Conservation (phyloP, 129 eudicot genomes). For the Pseudognaphalium luteoalbum region DNA sequence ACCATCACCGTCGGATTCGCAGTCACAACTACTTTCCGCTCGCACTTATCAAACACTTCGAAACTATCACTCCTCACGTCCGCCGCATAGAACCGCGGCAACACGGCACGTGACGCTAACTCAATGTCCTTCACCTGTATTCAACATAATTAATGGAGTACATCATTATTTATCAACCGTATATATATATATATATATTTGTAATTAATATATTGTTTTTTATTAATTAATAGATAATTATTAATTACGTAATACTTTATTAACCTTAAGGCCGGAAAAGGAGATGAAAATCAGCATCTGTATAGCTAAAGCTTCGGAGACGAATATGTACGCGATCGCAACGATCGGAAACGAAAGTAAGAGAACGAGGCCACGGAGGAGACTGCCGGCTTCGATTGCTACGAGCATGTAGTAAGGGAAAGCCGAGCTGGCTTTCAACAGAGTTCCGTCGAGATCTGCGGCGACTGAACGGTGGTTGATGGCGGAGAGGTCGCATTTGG, state of each 20-base stretch:
- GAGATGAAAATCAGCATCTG: slow-evolving; percentile 80
- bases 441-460: slow-evolving; percentile 97
- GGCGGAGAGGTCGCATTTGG: slow-evolving; percentile 62
- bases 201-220: neutral
- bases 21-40: slow-evolving; percentile 77
- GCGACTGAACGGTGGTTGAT: slow-evolving; percentile 65
- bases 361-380: slow-evolving; percentile 75
- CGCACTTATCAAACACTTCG: slow-evolving; percentile 69
- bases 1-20: slow-evolving; percentile 97
- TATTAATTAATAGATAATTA: neutral
- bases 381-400: slow-evolving; percentile 95
- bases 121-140: slow-evolving; percentile 75
- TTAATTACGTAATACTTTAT: neutral
- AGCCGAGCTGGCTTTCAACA: slow-evolving; percentile 62
- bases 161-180: too few relatives aligned
- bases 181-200: too few relatives aligned
- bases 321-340: slow-evolving; percentile 68
- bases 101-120: slow-evolving; percentile 84
- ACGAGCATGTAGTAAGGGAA: slow-evolving; percentile 98
- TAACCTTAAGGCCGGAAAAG: slow-evolving; percentile 50
- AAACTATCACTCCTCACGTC: slow-evolving; percentile 83
- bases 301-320: slow-evolving; percentile 85
- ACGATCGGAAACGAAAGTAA: slow-evolving; percentile 71
- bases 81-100: slow-evolving; percentile 75
- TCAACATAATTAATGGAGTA: neutral